Conservation (phyloP, 108 stramenopile species). For the Asterionellopsis glacialis region DNA sequence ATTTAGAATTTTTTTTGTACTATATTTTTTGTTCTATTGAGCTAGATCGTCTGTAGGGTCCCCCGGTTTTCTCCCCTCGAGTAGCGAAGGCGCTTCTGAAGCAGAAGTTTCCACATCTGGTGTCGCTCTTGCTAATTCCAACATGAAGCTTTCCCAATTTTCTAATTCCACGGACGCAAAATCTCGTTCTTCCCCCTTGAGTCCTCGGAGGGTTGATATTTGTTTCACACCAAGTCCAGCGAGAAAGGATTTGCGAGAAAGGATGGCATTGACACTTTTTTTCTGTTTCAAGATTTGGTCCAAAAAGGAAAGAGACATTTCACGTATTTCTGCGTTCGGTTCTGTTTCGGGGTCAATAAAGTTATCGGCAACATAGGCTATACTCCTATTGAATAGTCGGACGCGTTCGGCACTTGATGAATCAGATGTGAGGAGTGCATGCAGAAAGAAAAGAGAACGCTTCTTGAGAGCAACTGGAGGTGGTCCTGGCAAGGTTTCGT, state of each 20-base stretch:
- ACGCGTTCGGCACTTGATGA: conserved; percentile 23
- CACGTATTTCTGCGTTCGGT: conserved; percentile 55
- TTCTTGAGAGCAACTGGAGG: conserved; percentile 27
- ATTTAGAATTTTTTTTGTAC: too few species aligned
- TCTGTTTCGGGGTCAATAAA: conserved; percentile 29
- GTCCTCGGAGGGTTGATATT: conserved; percentile 43
- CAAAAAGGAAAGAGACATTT: conserved; percentile 59
- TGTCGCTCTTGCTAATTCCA: conserved; percentile 40
- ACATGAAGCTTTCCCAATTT: conserved; percentile 63
- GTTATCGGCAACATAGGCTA: conserved; percentile 33
- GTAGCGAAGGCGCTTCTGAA: too few species aligned
- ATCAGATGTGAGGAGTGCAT: conserved; percentile 71
- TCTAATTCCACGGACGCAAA: conserved; percentile 53
- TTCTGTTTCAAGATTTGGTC: conserved; percentile 38
- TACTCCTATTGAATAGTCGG: conserved; percentile 22
- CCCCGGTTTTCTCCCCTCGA: too few species aligned
- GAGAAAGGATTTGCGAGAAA: conserved; percentile 42
- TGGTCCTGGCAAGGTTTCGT: conserved; percentile 5
- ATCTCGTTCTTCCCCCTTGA: conserved; percentile 64
- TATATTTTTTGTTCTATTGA: too few species aligned
- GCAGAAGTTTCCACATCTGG: conserved; percentile 11
- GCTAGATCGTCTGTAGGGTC: too few species aligned
- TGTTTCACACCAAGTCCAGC: conserved; percentile 52
- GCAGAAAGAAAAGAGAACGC: conserved; percentile 63
- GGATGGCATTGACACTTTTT: conserved; percentile 28